These are phyloP conservation scores for Yamadazyma songkhlaensis DNA, from an alignment of 1,139 yeast species.

Conservation along the genomic window DNA sequence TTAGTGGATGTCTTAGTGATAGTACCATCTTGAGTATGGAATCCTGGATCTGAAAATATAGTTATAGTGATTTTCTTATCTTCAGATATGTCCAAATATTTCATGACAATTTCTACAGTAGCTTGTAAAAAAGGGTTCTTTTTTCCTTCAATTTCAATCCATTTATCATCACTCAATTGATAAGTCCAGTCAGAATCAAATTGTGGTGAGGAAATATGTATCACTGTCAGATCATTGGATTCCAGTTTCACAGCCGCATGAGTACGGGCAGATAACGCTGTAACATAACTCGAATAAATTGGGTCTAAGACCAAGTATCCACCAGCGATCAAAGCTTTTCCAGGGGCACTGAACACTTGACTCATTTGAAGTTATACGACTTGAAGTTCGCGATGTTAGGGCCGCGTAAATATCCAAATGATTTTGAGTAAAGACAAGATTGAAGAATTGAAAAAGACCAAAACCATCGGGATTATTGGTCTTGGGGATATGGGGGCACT, in stretches of 20 bases:
- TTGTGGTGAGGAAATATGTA: constrained; percentile 69
- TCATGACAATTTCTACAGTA: constrained; percentile 53
- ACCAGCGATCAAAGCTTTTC: constrained; percentile 91
- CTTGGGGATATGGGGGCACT: constrained; percentile 95
- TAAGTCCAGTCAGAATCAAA: constrained; percentile 78
- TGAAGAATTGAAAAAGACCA: constrained; percentile 22
- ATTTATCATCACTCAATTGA: constrained; percentile 15
- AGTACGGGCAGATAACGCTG: constrained; percentile 89
- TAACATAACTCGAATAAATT: constrained; percentile 69
- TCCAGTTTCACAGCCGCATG: constrained; percentile 55
- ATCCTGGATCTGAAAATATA: constrained; percentile 83
- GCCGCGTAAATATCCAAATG: not conserved
- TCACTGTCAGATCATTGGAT: constrained; percentile 21
- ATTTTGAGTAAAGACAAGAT: constrained; percentile 11
- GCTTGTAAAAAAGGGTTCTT: constrained; percentile 77
- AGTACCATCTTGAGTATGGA: constrained; percentile 71
- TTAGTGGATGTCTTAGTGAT: constrained; percentile 25
- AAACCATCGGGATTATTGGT: constrained; percentile 85
- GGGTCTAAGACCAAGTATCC: constrained; percentile 91
- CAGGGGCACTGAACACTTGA: constrained; percentile 79
- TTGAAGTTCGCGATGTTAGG: too few species aligned
- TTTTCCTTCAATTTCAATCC: constrained; percentile 25
- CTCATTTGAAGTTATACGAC: not conserved
- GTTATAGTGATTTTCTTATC: constrained; percentile 44
- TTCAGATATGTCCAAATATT: constrained; percentile 34